Base-by-base conservation (phyloP, 2,329 filamentous ascomycete species). In the Cladobotryum mycophilum region DNA sequence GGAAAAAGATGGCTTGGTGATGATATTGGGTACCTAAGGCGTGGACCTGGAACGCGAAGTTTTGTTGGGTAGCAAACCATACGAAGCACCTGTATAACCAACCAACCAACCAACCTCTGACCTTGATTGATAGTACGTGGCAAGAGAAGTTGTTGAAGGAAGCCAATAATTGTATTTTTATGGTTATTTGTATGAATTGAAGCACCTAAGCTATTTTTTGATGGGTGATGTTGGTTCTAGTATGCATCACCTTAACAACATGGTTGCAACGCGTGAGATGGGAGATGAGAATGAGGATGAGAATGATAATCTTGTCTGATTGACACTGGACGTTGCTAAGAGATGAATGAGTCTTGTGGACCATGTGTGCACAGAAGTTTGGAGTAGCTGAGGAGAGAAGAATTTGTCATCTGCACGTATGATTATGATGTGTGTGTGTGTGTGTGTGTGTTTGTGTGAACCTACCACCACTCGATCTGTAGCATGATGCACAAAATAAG, bases 41-140 rank as follows among this genome's bases (percentile, higher is more conserved):
- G 25, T 51, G 49, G 37, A 44, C 44, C 45, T 51, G 45, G 44
- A 43, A 47, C 14, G 42, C 48, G 37, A 51, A 46, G 38, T 44
- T 40, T 36, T 45, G 42, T 52, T 41, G 25, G 35, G 45, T 52
- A 52, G 49, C 49, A 48, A 52, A 44, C 45, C 44, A 52, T 52
- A 48, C 49, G 49, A 52, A 47, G 41, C 45, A 48, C 45, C 49
- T 52, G 45, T 52, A 52, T 52, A 48, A 48, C 41, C 45, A 48
- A 20, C 20, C 20, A 48, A 48, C 41, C 45, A 48, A 20, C 20
- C 20, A 3, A 36, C 41, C 15, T 22, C 15, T 20, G 40, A 38
- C 36, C 36, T n/a, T 38, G 36, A 38, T 38, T 38, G 14, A n/a
- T 38, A 17, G 14, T n/a, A 5, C 9, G 25, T 30, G 25, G 25